phyloP scores from a whole-genome alignment of 768 basidiomycete genomes.

The Suillus fuscotomentosus region DNA sequence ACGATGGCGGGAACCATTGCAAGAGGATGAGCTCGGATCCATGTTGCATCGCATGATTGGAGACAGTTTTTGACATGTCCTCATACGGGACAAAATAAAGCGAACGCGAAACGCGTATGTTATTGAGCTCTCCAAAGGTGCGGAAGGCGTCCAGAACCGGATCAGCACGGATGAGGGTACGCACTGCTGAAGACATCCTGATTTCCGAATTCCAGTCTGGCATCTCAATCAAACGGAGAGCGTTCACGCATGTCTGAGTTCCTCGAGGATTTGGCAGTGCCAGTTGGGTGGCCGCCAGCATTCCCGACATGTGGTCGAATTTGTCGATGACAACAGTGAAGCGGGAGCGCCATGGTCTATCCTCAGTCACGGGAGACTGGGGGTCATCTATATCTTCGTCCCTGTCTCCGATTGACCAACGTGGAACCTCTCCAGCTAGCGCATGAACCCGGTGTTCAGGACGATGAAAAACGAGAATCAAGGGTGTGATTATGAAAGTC shows the following conservation, averaged over 20 bases:
- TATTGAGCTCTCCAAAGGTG: constrained; percentile 74
- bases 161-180: constrained; percentile 66
- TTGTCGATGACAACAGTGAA: constrained; percentile 91
- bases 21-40: constrained; percentile 75
- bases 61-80: constrained; percentile 67
- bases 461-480: constrained; percentile 68
- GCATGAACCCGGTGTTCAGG: constrained; percentile 53
- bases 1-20: constrained; percentile 70
- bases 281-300: constrained; percentile 88
- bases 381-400: not conserved
- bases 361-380: not conserved
- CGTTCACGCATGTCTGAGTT: constrained; percentile 20
- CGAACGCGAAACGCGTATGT: constrained; percentile 60
- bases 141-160: constrained; percentile 70
- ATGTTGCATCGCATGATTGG: constrained; percentile 53
- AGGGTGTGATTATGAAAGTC: constrained; percentile 86
- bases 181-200: constrained; percentile 75
- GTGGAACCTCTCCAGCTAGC: constrained; percentile 31
- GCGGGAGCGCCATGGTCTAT: constrained; percentile 30
- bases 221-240: constrained; percentile 85
- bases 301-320: constrained; percentile 81
- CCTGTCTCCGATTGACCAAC: not conserved
- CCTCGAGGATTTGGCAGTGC: not conserved
- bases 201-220: constrained; percentile 85
- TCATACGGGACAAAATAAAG: constrained; percentile 73